Base-by-base conservation (phyloP, 305 asterid species). In the Andrographis paniculata region DNA sequence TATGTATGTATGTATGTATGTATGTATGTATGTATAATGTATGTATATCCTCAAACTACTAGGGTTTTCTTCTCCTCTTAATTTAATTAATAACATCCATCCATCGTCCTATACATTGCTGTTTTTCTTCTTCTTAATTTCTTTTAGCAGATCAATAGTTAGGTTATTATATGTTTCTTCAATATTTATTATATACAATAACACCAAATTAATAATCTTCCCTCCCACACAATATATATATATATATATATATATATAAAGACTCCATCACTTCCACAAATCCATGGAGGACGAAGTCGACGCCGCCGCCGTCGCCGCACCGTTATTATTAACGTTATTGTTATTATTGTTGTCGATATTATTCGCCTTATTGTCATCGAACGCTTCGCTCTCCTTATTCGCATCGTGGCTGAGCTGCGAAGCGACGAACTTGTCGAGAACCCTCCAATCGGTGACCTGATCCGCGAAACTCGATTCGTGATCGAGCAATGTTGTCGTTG, bases 381-480 rank as follows among this genome's bases (percentile, higher is more conserved):
- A 61, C 1, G 60, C 46, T 9, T 59, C 70, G 20, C 59, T 62
- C 43, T 65, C 77, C 50, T 72, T 69, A 39, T 59, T 36, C 70
- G 33, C 79, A 17, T 76, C 87, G 10, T 85, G 91, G 46, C 95
- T 85, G 50, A 85, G 91, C 14, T 85, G 94, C 9, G 94, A 81
- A 0, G 95, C 95, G 35, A 85, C 95, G 45, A 85, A 85, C 59
- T 82, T 85, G 58, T 84, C 87, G 20, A 84, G 82, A 8, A 81
- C 87, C 56, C 93, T 64, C 95, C 95, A 84, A 57, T 84, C 95
- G 0, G 71, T 77, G 22, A 77, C 67, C 28, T 70, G 77, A 41
- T 71, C 76, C 6, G 14, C 61, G 9, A 62, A 45, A 17, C 16
- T 41, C 9, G n/a, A n/a, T n/a, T n/a, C n/a, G n/a, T 65, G 69